A percentile compares a stretch with the other conserved stretches of the same genome.
Conservation (phyloP, 345 rosid genomes). For the Eucalyptus guilfoylei region DNA sequence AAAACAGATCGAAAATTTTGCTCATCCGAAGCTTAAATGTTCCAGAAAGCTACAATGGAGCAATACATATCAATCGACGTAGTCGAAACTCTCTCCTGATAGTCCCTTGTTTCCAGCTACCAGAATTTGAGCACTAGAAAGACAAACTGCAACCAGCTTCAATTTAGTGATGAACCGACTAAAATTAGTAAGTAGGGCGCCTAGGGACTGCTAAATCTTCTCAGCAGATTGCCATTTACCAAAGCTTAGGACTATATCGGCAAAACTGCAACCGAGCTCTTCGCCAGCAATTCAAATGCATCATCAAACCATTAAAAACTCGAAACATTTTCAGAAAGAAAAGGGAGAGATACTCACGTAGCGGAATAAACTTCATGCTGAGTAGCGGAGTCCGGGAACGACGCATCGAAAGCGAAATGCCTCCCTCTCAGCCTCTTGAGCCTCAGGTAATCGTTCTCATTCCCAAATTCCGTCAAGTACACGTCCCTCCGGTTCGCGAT, state of each 20-base stretch:
- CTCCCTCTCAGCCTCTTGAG: conserved; percentile 82
- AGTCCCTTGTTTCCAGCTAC: neutral
- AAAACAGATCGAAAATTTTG: neutral
- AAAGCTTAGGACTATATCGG: neutral
- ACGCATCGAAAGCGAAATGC: conserved; percentile 83
- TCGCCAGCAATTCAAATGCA: neutral
- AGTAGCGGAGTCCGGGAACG: conserved; percentile 66
- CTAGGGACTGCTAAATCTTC: neutral
- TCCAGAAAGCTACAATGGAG: neutral
- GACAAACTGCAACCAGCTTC: neutral
- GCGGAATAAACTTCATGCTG: conserved; percentile 82
- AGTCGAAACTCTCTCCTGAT: neutral
- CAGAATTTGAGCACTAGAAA: neutral
- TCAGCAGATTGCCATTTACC: neutral
- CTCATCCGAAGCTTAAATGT: neutral
- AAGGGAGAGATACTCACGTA: conserved; percentile 40
- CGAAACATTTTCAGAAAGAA: neutral
- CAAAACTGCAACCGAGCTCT: neutral
- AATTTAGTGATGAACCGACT: neutral
- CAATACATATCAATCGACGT: neutral
- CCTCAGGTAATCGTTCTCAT: conserved; percentile 78
- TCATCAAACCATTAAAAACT: neutral
- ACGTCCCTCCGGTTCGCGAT: conserved; percentile 73
- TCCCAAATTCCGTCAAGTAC: conserved; percentile 71
- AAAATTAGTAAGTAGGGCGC: neutral